A percentile compares a stretch with the other conserved stretches of the same genome.
Evolutionary conservation across 805 yeast genomes (phyloP).

Genomic region (Pichia sporocuriosa): DNA sequence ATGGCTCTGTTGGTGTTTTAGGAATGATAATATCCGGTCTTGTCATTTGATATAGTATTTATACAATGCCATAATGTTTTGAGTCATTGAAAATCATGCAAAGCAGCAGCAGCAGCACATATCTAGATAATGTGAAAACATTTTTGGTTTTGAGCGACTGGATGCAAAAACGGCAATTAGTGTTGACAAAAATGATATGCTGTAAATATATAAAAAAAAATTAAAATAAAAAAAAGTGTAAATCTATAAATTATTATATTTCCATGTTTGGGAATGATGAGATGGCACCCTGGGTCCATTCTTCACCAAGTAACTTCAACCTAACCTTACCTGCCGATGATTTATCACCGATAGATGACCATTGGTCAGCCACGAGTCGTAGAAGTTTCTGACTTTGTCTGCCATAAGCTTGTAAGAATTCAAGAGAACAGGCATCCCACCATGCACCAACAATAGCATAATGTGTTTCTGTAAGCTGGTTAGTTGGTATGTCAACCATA

Average conservation of each 20-base stretch:
- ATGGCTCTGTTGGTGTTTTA: constrained; percentile 36
- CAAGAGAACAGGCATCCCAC: constrained; percentile 81
- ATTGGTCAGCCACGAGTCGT: constrained; percentile 36
- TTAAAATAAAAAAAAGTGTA: too few species aligned
- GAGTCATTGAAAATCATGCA: too few species aligned
- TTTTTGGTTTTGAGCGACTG: too few species aligned
- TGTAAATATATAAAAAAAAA: too few species aligned
- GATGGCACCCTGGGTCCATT: constrained; percentile 51
- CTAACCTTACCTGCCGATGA: constrained; percentile 75
- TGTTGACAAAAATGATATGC: too few species aligned
- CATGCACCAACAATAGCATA: constrained; percentile 68
- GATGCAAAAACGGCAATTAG: too few species aligned
- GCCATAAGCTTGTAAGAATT: constrained; percentile 54
- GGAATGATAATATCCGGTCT: constrained; percentile 38
- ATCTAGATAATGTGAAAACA: too few species aligned
- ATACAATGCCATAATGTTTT: too few species aligned
- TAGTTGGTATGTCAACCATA: constrained; percentile 48
- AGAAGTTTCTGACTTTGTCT: constrained; percentile 64
- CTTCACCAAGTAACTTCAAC: constrained; percentile 71
- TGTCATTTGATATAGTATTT: too few species aligned
- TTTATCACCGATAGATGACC: constrained; percentile 49
- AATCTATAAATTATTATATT: not conserved
- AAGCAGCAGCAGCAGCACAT: too few species aligned
- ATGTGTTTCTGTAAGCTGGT: constrained; percentile 57
- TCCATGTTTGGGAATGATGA: constrained; percentile 39